Base-by-base conservation (phyloP, 2,329 filamentous ascomycete genomes). In the Epichloe uncinata region DNA sequence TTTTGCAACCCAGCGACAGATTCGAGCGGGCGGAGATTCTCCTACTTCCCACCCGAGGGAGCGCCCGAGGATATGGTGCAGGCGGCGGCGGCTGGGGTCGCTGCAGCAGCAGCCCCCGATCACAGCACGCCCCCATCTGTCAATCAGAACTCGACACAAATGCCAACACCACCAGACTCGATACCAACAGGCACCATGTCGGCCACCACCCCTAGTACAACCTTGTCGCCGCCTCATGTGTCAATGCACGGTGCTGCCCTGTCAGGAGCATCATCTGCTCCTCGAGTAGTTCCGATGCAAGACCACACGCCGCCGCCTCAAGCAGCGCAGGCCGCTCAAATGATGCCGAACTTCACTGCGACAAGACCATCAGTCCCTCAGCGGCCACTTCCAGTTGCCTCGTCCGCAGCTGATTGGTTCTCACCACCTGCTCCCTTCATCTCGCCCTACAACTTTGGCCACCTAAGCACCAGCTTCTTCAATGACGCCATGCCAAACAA, bases 1-100 rank as follows among this genome's bases (percentile, higher is more conserved):
- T 84, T 84, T 62, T 69, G 74, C 55, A 78, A 76, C 51, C 79
- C 79, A 5, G 71, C 74, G 1, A 73, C 69, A 5, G 76, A 79
- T 52, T 67, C 67, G 8, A 71, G 68, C 40, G 78, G 79, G 7
- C 73, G 79, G 18, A 70, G 79, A 7, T 79, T 81, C 54, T 82
- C 79, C 15, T 80, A 82, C 56, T 82, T 82, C 55, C 78, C 80
- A 11, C 80, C 80, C 1, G 79, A 82, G 18, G 54, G 57, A 5
- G 53, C 56, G 22, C 55, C 61, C 4, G 67, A 70, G 15, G 66
- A 71, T 41, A 54, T 61, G 16, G 61, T 63, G 7, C 45, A n/a
- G n/a, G 45, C 38, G 5, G 33, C 20, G 12, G 49, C 38, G 12
- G 30, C 49, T n/a, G 62, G 66, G 2, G 60, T 67, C 20, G 61